Conservation (phyloP, 1,284 basidiomycete species). For the Phellopilus nigrolimitatus region DNA sequence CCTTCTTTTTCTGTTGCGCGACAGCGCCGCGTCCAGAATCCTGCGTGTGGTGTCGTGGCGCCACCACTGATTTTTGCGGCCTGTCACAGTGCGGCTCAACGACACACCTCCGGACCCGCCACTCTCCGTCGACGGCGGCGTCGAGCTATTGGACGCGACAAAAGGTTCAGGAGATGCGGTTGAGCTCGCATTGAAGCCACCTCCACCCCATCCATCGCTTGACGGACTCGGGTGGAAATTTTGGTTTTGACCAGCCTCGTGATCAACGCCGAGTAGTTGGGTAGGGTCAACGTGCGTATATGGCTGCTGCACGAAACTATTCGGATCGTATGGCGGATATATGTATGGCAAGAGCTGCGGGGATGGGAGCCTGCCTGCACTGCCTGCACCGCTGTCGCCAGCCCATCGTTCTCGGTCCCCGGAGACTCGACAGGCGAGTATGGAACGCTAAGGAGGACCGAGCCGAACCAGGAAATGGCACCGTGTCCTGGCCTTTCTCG, state of each 20-base stretch:
- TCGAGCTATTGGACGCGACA: constrained; percentile 59
- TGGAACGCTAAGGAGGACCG: constrained; percentile 12
- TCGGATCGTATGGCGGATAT: constrained; percentile 34
- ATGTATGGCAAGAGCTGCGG: constrained; percentile 42
- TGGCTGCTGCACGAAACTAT: constrained; percentile 39
- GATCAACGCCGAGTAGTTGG: constrained; percentile 46
- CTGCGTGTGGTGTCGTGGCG: constrained; percentile 49
- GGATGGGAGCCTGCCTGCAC: constrained; percentile 54
- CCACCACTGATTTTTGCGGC: constrained; percentile 52
- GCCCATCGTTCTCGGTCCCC: constrained; percentile 36
- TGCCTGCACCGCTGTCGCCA: constrained; percentile 35
- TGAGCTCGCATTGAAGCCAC: constrained; percentile 57
- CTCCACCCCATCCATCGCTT: constrained; percentile 69
- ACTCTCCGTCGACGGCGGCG: constrained; percentile 50
- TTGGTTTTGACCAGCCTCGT: constrained; percentile 39
- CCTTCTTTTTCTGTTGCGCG: constrained; percentile 43
- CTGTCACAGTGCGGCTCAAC: constrained; percentile 14
- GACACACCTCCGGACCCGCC: constrained; percentile 6
- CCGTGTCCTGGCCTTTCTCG: constrained; percentile 12
- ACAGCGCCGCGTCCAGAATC: constrained; percentile 29
- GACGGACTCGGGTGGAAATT: constrained; percentile 71
- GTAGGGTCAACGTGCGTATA: constrained; percentile 87
- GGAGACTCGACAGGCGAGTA: constrained; percentile 20
- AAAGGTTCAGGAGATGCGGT: constrained; percentile 76
- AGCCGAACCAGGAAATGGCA: constrained; percentile 12